Evolutionary conservation across 2,329 filamentous ascomycete species (phyloP).

Genomic region (Salinomyces thailandicus): DNA sequence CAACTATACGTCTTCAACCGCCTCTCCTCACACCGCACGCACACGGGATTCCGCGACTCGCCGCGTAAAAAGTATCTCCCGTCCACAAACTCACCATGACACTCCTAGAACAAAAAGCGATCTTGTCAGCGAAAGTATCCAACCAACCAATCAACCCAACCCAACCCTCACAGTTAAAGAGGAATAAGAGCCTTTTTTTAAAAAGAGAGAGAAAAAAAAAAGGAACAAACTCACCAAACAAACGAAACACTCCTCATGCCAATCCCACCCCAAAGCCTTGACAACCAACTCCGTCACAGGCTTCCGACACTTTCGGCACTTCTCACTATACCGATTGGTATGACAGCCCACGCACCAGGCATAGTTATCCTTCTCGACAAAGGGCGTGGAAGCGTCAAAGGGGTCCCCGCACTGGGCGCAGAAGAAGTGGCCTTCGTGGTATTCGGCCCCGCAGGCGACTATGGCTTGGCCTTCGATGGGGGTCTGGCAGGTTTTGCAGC

Average conservation of each 20-base stretch:
- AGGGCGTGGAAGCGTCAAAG: conserved; percentile 56
- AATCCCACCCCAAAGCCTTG: conserved; percentile 78
- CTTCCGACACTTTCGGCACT: conserved; percentile 74
- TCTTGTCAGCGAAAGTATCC: conserved; percentile 8
- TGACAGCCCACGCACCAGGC: conserved; percentile 94
- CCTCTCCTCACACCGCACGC: conserved; percentile 51
- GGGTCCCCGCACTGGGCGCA: conserved; percentile 94
- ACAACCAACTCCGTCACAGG: conserved; percentile 86
- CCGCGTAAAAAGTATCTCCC: conserved; percentile 54
- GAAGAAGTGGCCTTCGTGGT: conserved; percentile 97
- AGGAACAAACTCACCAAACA: conserved; percentile 46
- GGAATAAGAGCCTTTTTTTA: too few species aligned
- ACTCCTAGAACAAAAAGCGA: too few species aligned
- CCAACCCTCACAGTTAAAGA: neutral
- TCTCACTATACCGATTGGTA: conserved; percentile 78
- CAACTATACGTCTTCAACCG: conserved; percentile 55
- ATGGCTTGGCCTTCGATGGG: conserved; percentile 94
- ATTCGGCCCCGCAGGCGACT: conserved; percentile 86
- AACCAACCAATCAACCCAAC: neutral
- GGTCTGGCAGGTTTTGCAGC: conserved; percentile 92
- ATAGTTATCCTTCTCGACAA: conserved; percentile 95
- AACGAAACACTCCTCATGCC: conserved; percentile 86
- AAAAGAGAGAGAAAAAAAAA: conserved; percentile 3
- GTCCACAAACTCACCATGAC: conserved; percentile 49
- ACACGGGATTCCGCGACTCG: conserved; percentile 49